phyloP scores from a whole-genome alignment of 257 asterid species.

The Eucommia ulmoides region DNA sequence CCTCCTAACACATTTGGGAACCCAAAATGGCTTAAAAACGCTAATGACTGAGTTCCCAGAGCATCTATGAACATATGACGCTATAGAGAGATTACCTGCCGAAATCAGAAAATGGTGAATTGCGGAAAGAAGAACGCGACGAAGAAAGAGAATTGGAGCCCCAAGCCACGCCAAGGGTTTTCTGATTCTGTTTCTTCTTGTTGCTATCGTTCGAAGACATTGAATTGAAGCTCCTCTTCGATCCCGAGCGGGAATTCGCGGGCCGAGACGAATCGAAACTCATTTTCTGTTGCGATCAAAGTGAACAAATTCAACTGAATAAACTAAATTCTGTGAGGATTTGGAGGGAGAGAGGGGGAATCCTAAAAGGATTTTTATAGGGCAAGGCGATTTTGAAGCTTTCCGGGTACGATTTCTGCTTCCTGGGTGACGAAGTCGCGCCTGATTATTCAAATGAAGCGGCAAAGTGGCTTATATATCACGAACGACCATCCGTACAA shows the following conservation, averaged over 20 bases:
- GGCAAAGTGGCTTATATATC: too few relatives aligned
- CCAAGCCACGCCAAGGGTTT: conserved; percentile 87
- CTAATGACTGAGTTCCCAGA: not conserved
- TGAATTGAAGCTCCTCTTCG: conserved; percentile 44
- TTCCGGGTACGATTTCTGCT: too few relatives aligned
- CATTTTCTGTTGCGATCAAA: too few relatives aligned
- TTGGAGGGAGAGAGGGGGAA: too few relatives aligned
- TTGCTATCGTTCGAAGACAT: conserved; percentile 38
- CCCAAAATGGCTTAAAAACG: not conserved
- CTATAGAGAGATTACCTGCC: conserved; percentile 40
- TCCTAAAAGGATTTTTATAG: too few relatives aligned
- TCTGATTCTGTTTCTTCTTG: conserved; percentile 45
- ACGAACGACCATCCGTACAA: too few relatives aligned
- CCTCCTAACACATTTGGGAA: not conserved
- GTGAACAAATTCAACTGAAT: too few relatives aligned
- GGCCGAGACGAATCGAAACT: conserved; percentile 29
- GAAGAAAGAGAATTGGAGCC: conserved; percentile 68
- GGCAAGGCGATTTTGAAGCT: too few relatives aligned
- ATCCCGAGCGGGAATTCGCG: conserved; percentile 26
- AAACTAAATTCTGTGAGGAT: too few relatives aligned
- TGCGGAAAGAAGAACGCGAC: conserved; percentile 44
- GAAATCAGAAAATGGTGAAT: conserved; percentile 72
- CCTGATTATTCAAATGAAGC: too few relatives aligned
- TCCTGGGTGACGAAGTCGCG: too few relatives aligned
- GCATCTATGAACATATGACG: not conserved